These are phyloP conservation scores for Suillus clintonianus DNA, from an alignment of 768 basidiomycete genomes.

Conservation along the genomic window DNA sequence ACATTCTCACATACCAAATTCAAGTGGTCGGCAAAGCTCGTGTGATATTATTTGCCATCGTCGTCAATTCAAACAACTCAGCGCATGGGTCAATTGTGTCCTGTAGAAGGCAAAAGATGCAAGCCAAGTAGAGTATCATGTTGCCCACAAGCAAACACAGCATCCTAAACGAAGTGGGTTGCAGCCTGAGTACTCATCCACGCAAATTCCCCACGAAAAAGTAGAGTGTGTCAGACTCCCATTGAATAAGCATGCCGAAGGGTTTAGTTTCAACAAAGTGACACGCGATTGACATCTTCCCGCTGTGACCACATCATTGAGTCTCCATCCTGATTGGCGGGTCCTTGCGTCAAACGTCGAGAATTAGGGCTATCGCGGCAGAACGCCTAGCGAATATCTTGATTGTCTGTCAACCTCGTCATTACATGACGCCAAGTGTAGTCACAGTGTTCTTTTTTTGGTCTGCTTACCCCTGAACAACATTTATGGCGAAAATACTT, in stretches of 20 bases:
- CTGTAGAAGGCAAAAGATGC: not conserved
- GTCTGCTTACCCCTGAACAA: not conserved
- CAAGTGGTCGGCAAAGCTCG: conserved; percentile 14
- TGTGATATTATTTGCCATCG: conserved; percentile 14
- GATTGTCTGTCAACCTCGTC: not conserved
- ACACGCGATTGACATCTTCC: not conserved
- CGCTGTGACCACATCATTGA: not conserved
- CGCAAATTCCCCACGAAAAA: not conserved
- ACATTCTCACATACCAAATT: conserved; percentile 21
- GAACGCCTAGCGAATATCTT: not conserved
- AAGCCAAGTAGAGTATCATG: not conserved
- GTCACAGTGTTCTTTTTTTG: not conserved
- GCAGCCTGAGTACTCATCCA: not conserved
- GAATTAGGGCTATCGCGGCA: not conserved
- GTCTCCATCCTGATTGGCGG: not conserved
- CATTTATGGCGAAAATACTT: not conserved
- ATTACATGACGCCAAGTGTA: not conserved
- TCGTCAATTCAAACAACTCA: not conserved
- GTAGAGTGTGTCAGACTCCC: not conserved
- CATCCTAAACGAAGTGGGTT: not conserved
- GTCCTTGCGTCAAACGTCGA: not conserved
- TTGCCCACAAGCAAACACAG: not conserved
- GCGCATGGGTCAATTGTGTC: not conserved
- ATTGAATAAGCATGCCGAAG: not conserved
- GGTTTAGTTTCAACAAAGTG: not conserved